Base-by-base conservation (phyloP, 2,329 filamentous ascomycete genomes). In the Huntiella savannae region DNA sequence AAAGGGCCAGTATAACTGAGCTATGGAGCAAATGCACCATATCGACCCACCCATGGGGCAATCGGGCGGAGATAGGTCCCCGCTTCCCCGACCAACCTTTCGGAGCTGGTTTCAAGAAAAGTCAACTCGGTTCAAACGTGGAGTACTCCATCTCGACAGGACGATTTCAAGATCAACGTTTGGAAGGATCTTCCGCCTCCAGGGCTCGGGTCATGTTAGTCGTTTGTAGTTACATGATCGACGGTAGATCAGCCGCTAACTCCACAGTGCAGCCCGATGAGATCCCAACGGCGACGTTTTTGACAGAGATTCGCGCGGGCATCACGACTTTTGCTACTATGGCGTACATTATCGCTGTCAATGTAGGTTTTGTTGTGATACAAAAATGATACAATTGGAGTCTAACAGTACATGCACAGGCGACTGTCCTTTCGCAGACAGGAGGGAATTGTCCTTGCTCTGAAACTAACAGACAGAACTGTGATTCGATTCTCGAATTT, bases 321-420 rank as follows among this genome's bases (percentile, higher is more conserved):
- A 59, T 88, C 46, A 85, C 84, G 1, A 91, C 83, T 2, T 82
- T 82, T 57, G 77, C 79, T 46, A 81, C 79, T 3, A 85, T 86
- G 82, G 79, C 82, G 11, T 88, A 87, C 61, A 88, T 91, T 54
- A 86, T 91, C 56, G 79, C 79, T 6, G 77, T 79, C 52, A 78
- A 79, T 54, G 73, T 74, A 52, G 55, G 67, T 55, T 16, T 40
- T 13, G 13, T 38, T 3, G 2, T 28, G 22, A 40, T 12, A 16
- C 5, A 22, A 17, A 17, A n/a, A 16, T 19, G 12, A 22, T 7
- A 16, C 17, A 40, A 19, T n/a, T 10, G 7, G 38, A 19, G 12
- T 19, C 22, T 28, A 28, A 28, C 22, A 28, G 22, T 7, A 28
- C 22, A 3, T 37, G 46, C 52, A 12, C 65, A 91, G 72, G 69